Evolutionary conservation across 495 filamentous ascomycete species (phyloP), one percentile per base, ranked within the genome.

Genomic region (Lepraria neglecta): DNA sequence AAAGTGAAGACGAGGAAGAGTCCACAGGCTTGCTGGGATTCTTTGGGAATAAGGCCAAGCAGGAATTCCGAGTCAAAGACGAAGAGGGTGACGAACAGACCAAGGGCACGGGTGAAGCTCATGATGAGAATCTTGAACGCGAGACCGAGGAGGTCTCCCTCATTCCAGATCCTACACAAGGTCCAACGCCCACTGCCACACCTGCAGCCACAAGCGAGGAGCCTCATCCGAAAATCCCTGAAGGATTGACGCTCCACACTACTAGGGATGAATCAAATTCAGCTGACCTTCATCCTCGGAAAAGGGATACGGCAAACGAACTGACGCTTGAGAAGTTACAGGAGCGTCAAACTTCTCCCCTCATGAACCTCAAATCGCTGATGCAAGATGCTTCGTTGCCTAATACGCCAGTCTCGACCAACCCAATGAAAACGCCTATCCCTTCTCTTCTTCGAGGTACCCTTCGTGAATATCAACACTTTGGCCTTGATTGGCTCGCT

Each of bases 401-500:
- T 19, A 68, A 71, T 19, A 73, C 74, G 11, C 71, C 74, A 14
- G 65, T 75, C 33, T 70, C 71, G 3, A 74, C 71, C 35, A 59
- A 63, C 35, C 54, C 75, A 5, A 69, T 82, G 21, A 86, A 84
- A 65, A 95, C 89, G 0, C 86, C 88, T 4, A 81, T 96, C 56
- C 92, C 94, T 0, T 89, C 89, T 61, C 78, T 97, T n/a, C 76
- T 99, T 3, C 84, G 95, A 63, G 95, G 95, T 15, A 95, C 84
- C 3, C 78, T 99, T 17, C 89, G 95, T 72, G 91, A 96, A 73
- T 99, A 99, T 68, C 95, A 99, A 63, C 95, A 97, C 67, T 88
- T 87, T 70, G 95, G 95, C 11, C 76, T 99, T 15, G 95, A 99
- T 68, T 99, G 95, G 95, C 87, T 99, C 46, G 90, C 91, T 7